A percentile compares a stretch with the other conserved stretches of the same genome.
phyloP scores from a whole-genome alignment of 2,329 filamentous ascomycete genomes.

The Alternaria incomplexa region DNA sequence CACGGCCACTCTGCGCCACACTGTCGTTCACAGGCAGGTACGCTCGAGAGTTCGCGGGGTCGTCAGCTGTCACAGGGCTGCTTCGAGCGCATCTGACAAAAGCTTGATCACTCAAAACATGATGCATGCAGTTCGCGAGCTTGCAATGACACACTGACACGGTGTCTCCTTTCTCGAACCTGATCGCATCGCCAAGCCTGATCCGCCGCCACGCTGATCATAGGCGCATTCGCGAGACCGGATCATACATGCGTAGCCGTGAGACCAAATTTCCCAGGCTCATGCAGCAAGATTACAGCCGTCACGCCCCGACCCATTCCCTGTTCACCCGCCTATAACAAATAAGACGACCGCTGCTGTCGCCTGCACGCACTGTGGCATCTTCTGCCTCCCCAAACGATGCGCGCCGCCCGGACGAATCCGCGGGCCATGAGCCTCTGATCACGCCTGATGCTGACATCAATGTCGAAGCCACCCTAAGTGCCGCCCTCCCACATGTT shows the following conservation, averaged over 20 bases:
- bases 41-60: neutral
- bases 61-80: neutral
- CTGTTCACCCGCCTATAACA: constrained; percentile 12
- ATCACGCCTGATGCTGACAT: constrained; percentile 25
- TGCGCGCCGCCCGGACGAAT: constrained; percentile 45
- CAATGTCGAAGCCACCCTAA: constrained; percentile 34
- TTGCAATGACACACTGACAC: neutral
- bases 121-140: neutral
- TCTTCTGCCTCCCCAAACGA: constrained; percentile 38
- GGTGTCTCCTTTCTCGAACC: constrained; percentile 4
- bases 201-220: constrained; percentile 21
- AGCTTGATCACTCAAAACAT: neutral
- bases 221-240: constrained; percentile 26
- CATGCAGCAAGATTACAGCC: constrained; percentile 13
- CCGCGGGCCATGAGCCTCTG: constrained; percentile 29
- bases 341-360: constrained; percentile 30
- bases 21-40: neutral
- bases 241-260: constrained; percentile 10
- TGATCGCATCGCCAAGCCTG: constrained; percentile 34
- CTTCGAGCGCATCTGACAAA: neutral
- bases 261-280: constrained; percentile 28
- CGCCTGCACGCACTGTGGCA: constrained; percentile 42
- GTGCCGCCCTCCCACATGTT: constrained; percentile 17
- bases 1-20: constrained; percentile 13
- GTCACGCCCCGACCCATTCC: constrained; percentile 14